These are phyloP conservation scores for Pseudonectria foliicola DNA, from an alignment of 2,329 filamentous ascomycete genomes.

Conservation along the genomic window DNA sequence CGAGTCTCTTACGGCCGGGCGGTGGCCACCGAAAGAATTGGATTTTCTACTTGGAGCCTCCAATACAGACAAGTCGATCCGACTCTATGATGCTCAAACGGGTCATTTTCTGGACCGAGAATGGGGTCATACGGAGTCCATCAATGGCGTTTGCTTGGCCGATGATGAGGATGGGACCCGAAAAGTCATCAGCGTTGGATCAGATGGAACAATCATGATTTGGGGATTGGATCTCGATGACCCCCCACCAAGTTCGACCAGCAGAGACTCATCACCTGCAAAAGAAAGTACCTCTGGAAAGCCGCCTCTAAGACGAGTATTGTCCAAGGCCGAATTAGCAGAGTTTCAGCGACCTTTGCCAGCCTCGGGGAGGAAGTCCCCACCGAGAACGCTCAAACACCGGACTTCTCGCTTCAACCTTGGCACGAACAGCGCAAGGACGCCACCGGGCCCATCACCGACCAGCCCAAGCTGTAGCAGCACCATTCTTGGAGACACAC, in stretches of 20 bases:
- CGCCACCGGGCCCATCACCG: constrained; percentile 33
- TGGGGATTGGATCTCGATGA: constrained; percentile 55
- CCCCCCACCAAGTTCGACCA: constrained; percentile 30
- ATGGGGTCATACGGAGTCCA: constrained; percentile 91
- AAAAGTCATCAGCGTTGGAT: constrained; percentile 65
- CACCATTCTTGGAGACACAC: constrained; percentile 36
- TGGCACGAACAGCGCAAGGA: constrained; percentile 27
- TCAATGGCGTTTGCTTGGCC: constrained; percentile 74
- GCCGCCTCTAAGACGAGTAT: constrained; percentile 73
- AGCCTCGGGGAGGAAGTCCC: constrained; percentile 44
- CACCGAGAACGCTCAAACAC: constrained; percentile 46
- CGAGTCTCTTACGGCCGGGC: constrained; percentile 64
- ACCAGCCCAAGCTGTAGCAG: constrained; percentile 33
- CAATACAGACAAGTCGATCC: constrained; percentile 90
- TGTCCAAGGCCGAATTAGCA: constrained; percentile 81
- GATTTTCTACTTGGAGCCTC: constrained; percentile 79
- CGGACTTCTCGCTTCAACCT: constrained; percentile 48
- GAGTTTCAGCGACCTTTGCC: constrained; percentile 59
- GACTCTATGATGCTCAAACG: constrained; percentile 74
- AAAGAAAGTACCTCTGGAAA: constrained; percentile 49
- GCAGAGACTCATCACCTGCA: constrained; percentile 47
- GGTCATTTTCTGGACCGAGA: constrained; percentile 78
- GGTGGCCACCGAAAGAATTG: constrained; percentile 44
- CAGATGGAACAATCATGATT: constrained; percentile 78
- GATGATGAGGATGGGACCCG: constrained; percentile 49